Conservation (phyloP, 2,329 filamentous ascomycete species). For the Thermoascus crustaceus region DNA sequence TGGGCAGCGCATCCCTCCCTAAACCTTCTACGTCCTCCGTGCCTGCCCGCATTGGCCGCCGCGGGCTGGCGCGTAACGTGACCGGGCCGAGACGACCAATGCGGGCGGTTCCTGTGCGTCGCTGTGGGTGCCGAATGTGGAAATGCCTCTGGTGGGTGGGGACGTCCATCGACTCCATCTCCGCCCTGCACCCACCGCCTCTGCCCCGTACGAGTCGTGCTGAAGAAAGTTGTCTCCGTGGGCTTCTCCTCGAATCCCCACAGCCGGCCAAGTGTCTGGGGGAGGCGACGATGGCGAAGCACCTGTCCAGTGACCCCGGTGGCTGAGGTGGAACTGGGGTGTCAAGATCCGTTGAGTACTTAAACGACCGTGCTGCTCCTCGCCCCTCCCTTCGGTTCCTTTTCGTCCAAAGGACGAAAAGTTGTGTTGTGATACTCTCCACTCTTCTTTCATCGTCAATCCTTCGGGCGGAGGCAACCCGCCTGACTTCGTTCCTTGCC, state of each 20-base stretch:
- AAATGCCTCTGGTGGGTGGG: conserved; percentile 17
- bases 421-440: conserved; percentile 13
- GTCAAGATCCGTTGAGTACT: conserved; percentile 13
- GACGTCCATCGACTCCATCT: conserved; percentile 8
- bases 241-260: background rate
- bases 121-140: conserved; percentile 5
- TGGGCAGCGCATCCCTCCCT: too few species aligned
- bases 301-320: conserved; percentile 3
- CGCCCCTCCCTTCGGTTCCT: background rate
- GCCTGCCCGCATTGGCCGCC: background rate
- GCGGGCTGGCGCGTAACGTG: conserved; percentile 17
- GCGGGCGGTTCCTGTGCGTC: conserved; percentile 6
- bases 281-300: conserved; percentile 16
- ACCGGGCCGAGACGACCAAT: conserved; percentile 17
- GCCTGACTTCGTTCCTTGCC: too few species aligned
- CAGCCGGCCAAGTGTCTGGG: conserved; percentile 16
- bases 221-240: background rate
- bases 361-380: conserved; percentile 18
- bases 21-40: too few species aligned
- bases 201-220: too few species aligned
- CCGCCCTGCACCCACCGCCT: too few species aligned
- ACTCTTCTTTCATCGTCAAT: conserved; percentile 18
- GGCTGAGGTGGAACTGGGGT: conserved; percentile 14
- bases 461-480: conserved; percentile 11
- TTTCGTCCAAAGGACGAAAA: conserved; percentile 5